Percentiles rank a stretch among this genome's conserved stretches.
Evolutionary conservation across 331 rosid species (phyloP).

Genomic region (Dryas integrifolia): DNA sequence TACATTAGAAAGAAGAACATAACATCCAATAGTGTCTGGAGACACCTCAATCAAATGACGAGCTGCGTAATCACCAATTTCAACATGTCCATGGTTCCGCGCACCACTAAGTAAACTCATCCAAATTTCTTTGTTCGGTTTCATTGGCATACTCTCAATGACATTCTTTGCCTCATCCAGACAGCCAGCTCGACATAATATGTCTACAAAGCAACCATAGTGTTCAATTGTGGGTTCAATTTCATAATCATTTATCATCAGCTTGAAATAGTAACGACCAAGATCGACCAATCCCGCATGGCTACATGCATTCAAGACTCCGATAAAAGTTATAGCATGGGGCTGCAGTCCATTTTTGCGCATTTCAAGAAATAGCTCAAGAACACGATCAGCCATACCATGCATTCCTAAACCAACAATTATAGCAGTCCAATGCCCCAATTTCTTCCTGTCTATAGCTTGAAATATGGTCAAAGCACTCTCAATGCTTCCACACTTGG

Average conservation of each 20-base stretch:
- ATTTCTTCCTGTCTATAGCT: slow-evolving; percentile 38
- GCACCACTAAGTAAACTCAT: slow-evolving; percentile 58
- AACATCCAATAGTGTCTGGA: slow-evolving; percentile 47
- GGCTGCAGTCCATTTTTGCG: slow-evolving; percentile 42
- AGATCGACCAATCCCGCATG: slow-evolving; percentile 57
- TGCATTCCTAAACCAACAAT: slow-evolving; percentile 63
- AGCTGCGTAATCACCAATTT: slow-evolving; percentile 52
- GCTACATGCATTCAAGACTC: slow-evolving; percentile 63
- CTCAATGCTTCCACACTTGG: slow-evolving; percentile 57
- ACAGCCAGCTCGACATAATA: slow-evolving; percentile 58
- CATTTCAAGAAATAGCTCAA: slow-evolving; percentile 49
- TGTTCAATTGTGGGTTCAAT: slow-evolving; percentile 56
- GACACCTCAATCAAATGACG: slow-evolving; percentile 44
- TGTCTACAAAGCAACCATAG: slow-evolving; percentile 59
- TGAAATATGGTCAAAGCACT: slow-evolving; percentile 40
- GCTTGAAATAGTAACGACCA: slow-evolving; percentile 39
- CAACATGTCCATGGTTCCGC: slow-evolving; percentile 43
- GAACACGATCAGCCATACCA: slow-evolving; percentile 52
- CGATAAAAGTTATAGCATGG: slow-evolving; percentile 53
- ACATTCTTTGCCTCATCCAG: slow-evolving; percentile 49
- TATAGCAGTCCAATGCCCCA: slow-evolving; percentile 61
- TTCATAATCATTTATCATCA: slow-evolving; percentile 47
- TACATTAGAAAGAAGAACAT: slow-evolving; percentile 52
- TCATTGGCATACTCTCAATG: slow-evolving; percentile 48
- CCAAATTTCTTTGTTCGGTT: slow-evolving; percentile 58